A percentile compares a stretch with the other conserved stretches of the same genome.
These are phyloP conservation scores for Epichloe elymi DNA, from an alignment of 2,329 filamentous ascomycete species.

Conservation along the genomic window DNA sequence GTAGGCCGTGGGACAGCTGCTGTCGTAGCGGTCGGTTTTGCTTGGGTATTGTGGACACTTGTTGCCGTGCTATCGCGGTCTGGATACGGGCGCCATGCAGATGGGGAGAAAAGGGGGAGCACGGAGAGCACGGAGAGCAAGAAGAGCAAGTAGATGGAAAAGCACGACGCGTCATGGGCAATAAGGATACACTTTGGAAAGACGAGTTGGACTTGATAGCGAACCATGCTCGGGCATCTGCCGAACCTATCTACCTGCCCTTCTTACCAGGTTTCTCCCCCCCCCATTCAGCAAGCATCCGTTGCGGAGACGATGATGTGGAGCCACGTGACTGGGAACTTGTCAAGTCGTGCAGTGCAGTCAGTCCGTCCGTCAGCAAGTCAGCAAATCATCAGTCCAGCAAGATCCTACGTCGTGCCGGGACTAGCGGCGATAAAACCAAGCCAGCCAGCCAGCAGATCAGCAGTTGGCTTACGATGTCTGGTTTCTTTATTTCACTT, in stretches of 20 bases:
- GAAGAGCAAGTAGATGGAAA: slow-evolving; percentile 1
- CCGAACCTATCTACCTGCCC: too few relatives aligned
- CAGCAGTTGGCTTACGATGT: too few relatives aligned
- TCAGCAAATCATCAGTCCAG: too few relatives aligned
- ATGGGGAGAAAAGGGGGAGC: neutral
- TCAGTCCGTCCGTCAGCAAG: too few relatives aligned
- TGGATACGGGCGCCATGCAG: neutral
- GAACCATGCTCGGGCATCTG: too few relatives aligned
- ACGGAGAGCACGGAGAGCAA: slow-evolving; percentile 1
- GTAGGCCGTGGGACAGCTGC: slow-evolving; percentile 42
- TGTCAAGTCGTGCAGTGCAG: neutral
- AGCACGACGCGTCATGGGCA: neutral
- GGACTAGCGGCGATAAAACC: slow-evolving; percentile 4
- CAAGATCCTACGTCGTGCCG: too few relatives aligned
- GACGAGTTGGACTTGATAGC: slow-evolving; percentile 1
- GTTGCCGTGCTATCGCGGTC: slow-evolving; percentile 6
- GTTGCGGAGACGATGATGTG: neutral
- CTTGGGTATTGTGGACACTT: slow-evolving; percentile 56
- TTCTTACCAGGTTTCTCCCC: too few relatives aligned
- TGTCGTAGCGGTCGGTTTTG: slow-evolving; percentile 49
- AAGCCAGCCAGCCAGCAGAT: neutral
- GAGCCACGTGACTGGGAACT: slow-evolving; percentile 5
- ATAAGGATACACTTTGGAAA: slow-evolving; percentile 1
- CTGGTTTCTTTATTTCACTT: too few relatives aligned
- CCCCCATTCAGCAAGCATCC: too few relatives aligned